phyloP scores from a whole-genome alignment of 2,329 filamentous ascomycete species.

The Penicillium glabrum region DNA sequence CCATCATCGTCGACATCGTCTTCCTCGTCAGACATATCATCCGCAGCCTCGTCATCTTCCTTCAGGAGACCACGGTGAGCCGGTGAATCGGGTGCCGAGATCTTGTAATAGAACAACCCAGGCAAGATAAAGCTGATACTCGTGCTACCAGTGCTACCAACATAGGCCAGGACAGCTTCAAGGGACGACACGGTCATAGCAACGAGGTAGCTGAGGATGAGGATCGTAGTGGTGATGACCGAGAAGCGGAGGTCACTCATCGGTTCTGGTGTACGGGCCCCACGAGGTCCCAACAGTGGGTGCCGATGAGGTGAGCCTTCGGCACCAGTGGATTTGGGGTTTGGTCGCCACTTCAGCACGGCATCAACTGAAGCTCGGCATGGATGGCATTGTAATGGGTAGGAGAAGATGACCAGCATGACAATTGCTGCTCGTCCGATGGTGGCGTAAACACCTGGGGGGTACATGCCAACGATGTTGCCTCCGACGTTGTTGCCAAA shows the following conservation, averaged over 20 bases:
- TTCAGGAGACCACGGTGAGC: constrained; percentile 86
- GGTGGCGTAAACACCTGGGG: constrained; percentile 76
- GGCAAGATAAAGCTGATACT: constrained; percentile 97
- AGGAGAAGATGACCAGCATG: constrained; percentile 91
- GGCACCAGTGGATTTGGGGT: constrained; percentile 34
- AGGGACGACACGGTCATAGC: constrained; percentile 89
- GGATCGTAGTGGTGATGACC: constrained; percentile 79
- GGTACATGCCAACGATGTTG: constrained; percentile 92
- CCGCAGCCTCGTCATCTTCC: constrained; percentile 74
- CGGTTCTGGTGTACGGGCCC: constrained; percentile 51
- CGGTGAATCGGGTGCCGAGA: constrained; percentile 82
- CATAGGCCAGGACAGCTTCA: constrained; percentile 89
- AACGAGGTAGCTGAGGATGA: constrained; percentile 80
- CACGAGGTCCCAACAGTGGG: constrained; percentile 40
- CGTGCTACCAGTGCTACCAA: constrained; percentile 90
- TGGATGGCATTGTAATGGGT: constrained; percentile 92
- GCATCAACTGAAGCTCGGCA: constrained; percentile 94
- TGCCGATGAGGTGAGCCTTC: constrained; percentile 46
- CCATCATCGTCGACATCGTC: constrained; percentile 31
- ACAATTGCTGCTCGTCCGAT: constrained; percentile 96
- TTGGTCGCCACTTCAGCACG: constrained; percentile 86
- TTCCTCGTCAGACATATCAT: constrained; percentile 51
- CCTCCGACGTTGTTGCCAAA: constrained; percentile 87
- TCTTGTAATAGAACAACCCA: constrained; percentile 97
- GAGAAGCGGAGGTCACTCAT: constrained; percentile 91